Conservation (phyloP, 2,329 filamentous ascomycete species). For the Rhexocercosporidium sp. region DNA sequence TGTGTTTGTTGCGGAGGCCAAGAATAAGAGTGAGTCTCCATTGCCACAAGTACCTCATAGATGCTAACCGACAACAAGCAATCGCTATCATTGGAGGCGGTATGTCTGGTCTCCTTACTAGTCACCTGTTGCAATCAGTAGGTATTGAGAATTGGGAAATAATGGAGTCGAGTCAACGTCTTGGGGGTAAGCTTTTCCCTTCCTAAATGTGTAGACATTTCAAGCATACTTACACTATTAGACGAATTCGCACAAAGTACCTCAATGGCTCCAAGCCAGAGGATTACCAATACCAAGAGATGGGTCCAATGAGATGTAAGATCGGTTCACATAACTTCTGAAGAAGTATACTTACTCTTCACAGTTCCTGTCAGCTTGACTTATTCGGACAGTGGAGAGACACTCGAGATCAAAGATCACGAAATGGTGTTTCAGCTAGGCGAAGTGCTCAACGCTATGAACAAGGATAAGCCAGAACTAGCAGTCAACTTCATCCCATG, state of each 20-base stretch:
- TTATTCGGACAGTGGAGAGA: slow-evolving; percentile 36
- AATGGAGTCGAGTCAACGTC: slow-evolving; percentile 62
- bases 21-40: slow-evolving; percentile 51
- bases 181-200: slow-evolving; percentile 51
- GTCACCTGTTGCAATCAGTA: slow-evolving; percentile 52
- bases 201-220: neutral
- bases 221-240: neutral
- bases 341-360: neutral
- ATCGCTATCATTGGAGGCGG: slow-evolving; percentile 70
- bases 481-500: slow-evolving; percentile 55
- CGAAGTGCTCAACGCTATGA: slow-evolving; percentile 63
- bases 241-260: slow-evolving; percentile 68
- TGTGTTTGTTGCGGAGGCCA: slow-evolving; percentile 58
- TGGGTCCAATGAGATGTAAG: slow-evolving; percentile 49
- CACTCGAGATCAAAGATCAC: slow-evolving; percentile 63
- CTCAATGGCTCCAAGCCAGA: slow-evolving; percentile 59
- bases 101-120: slow-evolving; percentile 67
- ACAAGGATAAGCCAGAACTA: slow-evolving; percentile 42
- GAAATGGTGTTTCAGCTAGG: slow-evolving; percentile 69
- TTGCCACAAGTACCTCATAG: neutral
- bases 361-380: slow-evolving; percentile 53
- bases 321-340: neutral
- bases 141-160: slow-evolving; percentile 60
- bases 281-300: slow-evolving; percentile 71
- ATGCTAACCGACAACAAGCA: slow-evolving; percentile 23